phyloP scores from a whole-genome alignment of 306 rosid genomes.

The Spatholobus suberectus region DNA sequence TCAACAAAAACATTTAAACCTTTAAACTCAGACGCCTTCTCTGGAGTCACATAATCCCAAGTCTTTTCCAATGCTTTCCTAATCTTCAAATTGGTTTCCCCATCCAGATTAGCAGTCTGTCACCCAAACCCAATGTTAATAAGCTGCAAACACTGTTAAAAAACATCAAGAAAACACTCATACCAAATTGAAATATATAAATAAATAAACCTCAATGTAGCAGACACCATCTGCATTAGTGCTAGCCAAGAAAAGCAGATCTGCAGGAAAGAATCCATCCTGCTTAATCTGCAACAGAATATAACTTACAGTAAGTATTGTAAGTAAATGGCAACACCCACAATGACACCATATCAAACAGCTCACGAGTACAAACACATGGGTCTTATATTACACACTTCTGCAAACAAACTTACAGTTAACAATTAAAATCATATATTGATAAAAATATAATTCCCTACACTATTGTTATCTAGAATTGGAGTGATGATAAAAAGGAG shows the following conservation, averaged over 20 bases:
- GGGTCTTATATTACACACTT: background rate
- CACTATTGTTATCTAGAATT: background rate
- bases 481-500: background rate
- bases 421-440: background rate
- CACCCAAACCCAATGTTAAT: slow-evolving; percentile 35
- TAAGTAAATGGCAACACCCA: background rate
- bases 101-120: slow-evolving; percentile 97
- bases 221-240: slow-evolving; percentile 96
- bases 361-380: background rate
- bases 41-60: slow-evolving; percentile 90
- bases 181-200: slow-evolving; percentile 3
- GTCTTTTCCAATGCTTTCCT: slow-evolving; percentile 92
- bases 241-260: slow-evolving; percentile 88
- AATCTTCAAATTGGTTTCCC: slow-evolving; percentile 97
- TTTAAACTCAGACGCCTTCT: slow-evolving; percentile 84
- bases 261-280: slow-evolving; percentile 89
- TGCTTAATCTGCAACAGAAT: slow-evolving; percentile 71
- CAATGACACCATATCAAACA: slow-evolving; percentile 4
- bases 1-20: slow-evolving; percentile 53
- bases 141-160: slow-evolving; percentile 25
- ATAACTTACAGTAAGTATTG: slow-evolving; percentile 1
- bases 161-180: background rate
- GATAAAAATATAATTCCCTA: slow-evolving; percentile 5
- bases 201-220: slow-evolving; percentile 78
- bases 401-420: slow-evolving; percentile 1